These are phyloP conservation scores for Deuterostichococcus epilithicus DNA, from an alignment of 139 green algal genomes.

Conservation along the genomic window DNA sequence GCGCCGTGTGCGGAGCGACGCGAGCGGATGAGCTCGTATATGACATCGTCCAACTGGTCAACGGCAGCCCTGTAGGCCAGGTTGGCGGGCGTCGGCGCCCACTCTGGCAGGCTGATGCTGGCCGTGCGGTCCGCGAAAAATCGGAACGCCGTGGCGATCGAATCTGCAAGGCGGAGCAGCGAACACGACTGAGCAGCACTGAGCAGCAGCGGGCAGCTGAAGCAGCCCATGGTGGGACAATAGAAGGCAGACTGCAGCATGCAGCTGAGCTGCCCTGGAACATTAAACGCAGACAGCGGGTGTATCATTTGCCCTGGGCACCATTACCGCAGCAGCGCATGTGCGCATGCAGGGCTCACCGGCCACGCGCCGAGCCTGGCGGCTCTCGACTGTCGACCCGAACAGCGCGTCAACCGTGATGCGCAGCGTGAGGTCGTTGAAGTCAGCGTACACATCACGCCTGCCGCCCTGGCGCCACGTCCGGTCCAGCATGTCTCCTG, in stretches of 20 bases:
- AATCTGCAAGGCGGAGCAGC: conserved; percentile 10
- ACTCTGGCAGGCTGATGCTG: conserved; percentile 70
- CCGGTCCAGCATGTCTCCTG: conserved; percentile 13
- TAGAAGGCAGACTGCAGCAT: too few species aligned
- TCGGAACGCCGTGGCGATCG: conserved; percentile 61
- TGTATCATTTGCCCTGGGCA: too few species aligned
- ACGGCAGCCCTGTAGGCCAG: conserved; percentile 71
- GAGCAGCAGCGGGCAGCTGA: too few species aligned
- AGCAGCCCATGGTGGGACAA: too few species aligned
- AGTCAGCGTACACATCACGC: conserved; percentile 71
- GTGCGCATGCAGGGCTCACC: too few species aligned
- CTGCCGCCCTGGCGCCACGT: conserved; percentile 26
- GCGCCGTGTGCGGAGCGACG: not conserved
- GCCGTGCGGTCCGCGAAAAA: conserved; percentile 61
- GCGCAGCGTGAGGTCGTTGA: conserved; percentile 81
- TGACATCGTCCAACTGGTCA: conserved; percentile 59
- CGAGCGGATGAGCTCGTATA: conserved; percentile 75
- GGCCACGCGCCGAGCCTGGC: not conserved
- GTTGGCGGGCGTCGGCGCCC: conserved; percentile 80
- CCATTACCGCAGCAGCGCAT: too few species aligned
- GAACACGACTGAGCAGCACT: too few species aligned
- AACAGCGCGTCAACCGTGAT: conserved; percentile 81
- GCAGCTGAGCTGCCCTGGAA: too few species aligned
- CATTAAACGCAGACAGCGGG: not conserved
- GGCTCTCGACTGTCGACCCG: conserved; percentile 23